Conservation (phyloP, 306 rosid species). For the Fagus crenata region DNA sequence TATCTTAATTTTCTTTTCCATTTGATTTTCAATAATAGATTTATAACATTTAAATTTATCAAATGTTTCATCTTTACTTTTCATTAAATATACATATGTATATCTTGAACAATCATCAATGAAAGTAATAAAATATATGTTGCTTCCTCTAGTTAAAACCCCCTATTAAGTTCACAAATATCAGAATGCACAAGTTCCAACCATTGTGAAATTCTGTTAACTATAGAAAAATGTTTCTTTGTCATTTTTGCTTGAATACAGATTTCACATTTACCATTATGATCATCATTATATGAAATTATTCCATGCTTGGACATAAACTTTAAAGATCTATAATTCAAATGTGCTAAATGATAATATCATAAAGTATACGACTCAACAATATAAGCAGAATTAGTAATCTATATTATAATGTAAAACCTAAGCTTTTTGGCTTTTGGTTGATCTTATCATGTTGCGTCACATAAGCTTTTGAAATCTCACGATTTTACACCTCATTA, state of each 20-base stretch:
- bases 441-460: neutral
- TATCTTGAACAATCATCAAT: constrained; percentile 3
- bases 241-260: constrained; percentile 9
- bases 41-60: neutral
- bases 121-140: too few relatives aligned
- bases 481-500: neutral
- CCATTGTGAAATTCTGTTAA: neutral
- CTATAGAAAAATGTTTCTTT: constrained; percentile 10
- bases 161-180: neutral
- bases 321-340: too few relatives aligned
- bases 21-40: constrained; percentile 9
- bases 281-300: too few relatives aligned
- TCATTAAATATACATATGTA: neutral
- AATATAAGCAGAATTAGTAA: too few relatives aligned
- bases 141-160: neutral
- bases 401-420: too few relatives aligned
- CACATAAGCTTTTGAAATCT: neutral
- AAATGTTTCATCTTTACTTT: neutral
- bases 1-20: constrained; percentile 10
- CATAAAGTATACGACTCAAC: too few relatives aligned
- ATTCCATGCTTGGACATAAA: too few relatives aligned
- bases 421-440: too few relatives aligned
- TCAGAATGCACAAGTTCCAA: neutral
- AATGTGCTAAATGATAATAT: too few relatives aligned
- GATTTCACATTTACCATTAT: neutral